Evolutionary conservation across 441 rosid species (phyloP).

Genomic region (Populus hybrid): DNA sequence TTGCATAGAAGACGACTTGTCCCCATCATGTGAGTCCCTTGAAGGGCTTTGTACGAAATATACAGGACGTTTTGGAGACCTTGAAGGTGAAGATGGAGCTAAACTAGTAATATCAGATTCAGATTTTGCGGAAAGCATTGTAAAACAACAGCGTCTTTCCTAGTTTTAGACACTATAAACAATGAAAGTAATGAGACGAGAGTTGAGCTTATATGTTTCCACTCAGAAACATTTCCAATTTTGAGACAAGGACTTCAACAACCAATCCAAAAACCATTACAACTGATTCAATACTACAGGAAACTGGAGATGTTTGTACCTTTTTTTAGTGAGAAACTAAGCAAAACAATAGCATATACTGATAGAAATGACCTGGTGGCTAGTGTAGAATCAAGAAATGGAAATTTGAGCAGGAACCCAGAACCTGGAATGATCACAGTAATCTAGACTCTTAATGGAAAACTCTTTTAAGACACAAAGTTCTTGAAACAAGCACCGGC

Average conservation of each 20-base stretch:
- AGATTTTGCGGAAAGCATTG: slow-evolving; percentile 42
- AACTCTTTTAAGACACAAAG: neutral
- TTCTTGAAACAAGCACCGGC: neutral
- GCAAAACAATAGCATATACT: too few species aligned
- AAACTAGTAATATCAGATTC: slow-evolving; percentile 77
- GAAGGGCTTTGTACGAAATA: slow-evolving; percentile 87
- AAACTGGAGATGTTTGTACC: neutral
- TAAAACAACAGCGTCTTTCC: neutral
- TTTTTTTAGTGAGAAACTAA: neutral
- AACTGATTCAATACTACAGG: neutral
- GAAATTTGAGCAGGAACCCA: neutral
- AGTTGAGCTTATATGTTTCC: neutral
- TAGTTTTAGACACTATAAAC: neutral
- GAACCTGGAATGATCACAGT: neutral
- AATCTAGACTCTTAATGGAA: slow-evolving; percentile 6
- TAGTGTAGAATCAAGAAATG: neutral
- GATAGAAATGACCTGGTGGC: neutral
- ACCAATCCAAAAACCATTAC: neutral
- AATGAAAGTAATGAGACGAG: neutral
- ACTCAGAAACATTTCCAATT: neutral
- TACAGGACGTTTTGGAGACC: slow-evolving; percentile 62
- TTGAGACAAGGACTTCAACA: neutral
- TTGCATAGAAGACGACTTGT: slow-evolving; percentile 70
- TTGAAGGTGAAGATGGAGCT: slow-evolving; percentile 60
- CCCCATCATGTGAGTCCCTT: slow-evolving; percentile 73